Evolutionary conservation across 1,284 basidiomycete genomes (phyloP).

Genomic region (Trichosporon asahii): DNA sequence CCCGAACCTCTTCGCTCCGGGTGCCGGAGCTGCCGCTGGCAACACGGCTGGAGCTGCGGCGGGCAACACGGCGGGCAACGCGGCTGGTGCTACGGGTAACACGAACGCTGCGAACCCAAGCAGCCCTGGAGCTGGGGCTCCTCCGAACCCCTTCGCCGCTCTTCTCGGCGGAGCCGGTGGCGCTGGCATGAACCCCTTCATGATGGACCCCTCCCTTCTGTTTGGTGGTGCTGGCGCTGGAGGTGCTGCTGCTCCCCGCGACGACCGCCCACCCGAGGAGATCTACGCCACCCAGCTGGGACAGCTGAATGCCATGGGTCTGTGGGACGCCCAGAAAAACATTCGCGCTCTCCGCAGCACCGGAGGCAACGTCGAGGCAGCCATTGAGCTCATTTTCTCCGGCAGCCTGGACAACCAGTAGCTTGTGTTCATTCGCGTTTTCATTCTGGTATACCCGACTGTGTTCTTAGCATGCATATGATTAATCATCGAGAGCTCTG

Average conservation of each 20-base stretch:
- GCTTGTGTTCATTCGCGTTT: background rate
- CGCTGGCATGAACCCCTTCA: constrained; percentile 32
- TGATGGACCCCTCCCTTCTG: constrained; percentile 56
- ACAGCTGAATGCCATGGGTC: constrained; percentile 58
- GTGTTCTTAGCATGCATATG: constrained; percentile 5
- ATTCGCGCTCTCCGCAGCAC: constrained; percentile 81
- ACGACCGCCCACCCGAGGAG: constrained; percentile 76
- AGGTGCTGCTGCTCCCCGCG: constrained; percentile 48
- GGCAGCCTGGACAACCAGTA: constrained; percentile 53
- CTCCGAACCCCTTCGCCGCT: constrained; percentile 19
- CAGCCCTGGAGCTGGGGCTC: background rate
- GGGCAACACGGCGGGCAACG: constrained; percentile 14
- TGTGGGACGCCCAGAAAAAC: constrained; percentile 83
- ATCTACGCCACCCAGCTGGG: constrained; percentile 76
- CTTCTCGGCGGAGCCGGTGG: constrained; percentile 17
- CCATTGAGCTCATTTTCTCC: constrained; percentile 82
- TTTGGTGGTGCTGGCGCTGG: constrained; percentile 46
- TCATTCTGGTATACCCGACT: constrained; percentile 2
- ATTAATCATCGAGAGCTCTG: background rate
- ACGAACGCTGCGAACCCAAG: background rate
- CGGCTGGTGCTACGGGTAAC: constrained; percentile 7
- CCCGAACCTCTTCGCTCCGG: constrained; percentile 45
- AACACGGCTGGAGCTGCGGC: constrained; percentile 11
- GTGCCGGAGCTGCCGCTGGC: constrained; percentile 17
- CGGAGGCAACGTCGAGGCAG: constrained; percentile 80